phyloP scores from a whole-genome alignment of 192 early-diverging fungal genomes.

The Coemansia pectinata region DNA sequence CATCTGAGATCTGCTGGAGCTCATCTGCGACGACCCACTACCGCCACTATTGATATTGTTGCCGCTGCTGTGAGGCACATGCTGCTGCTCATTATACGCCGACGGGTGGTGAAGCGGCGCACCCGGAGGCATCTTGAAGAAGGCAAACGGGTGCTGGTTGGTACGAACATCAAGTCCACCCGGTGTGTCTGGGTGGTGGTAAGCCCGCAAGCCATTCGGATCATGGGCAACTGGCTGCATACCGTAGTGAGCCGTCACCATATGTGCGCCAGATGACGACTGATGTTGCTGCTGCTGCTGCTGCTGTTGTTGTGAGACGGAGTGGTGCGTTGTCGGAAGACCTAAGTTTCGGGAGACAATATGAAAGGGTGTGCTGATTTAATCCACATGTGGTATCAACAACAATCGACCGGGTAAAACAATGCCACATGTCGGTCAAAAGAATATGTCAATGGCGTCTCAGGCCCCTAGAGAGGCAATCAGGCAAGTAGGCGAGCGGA shows the following conservation, averaged over 20 bases:
- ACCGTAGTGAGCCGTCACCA: conserved; percentile 15
- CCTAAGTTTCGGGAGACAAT: neutral
- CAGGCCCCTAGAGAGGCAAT: neutral
- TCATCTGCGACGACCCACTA: conserved; percentile 11
- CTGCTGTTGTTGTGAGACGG: neutral
- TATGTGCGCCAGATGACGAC: conserved; percentile 6
- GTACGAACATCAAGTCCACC: conserved; percentile 40
- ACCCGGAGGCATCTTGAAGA: conserved; percentile 54
- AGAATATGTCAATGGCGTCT: neutral
- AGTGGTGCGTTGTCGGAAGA: neutral
- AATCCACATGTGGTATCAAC: neutral
- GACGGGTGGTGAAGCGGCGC: conserved; percentile 50
- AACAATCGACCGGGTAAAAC: conserved; percentile 1
- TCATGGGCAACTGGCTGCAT: conserved; percentile 17
- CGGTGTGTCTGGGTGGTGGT: conserved; percentile 56
- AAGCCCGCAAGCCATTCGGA: conserved; percentile 20
- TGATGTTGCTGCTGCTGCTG: conserved; percentile 23
- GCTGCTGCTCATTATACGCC: conserved; percentile 23
- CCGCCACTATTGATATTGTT: neutral
- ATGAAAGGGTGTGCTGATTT: neutral
- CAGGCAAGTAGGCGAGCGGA: neutral
- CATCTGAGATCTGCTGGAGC: neutral
- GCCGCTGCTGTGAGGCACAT: conserved; percentile 4
- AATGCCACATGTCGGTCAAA: neutral
- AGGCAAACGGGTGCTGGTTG: conserved; percentile 47